Conservation (phyloP, 169 alveolate species). For the Eimeria maxima region DNA sequence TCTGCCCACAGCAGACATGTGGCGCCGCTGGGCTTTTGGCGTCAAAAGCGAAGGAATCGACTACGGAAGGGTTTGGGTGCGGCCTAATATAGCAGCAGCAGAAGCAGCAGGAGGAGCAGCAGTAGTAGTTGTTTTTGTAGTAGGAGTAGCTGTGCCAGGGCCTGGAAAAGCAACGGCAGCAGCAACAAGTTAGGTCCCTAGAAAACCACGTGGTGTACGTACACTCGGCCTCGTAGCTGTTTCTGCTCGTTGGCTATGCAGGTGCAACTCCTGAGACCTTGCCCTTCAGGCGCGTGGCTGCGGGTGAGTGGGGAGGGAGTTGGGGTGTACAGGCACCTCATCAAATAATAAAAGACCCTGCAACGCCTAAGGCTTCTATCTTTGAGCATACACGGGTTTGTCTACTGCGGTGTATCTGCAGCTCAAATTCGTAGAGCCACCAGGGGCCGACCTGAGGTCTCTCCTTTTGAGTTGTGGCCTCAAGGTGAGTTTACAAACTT, state of each 20-base stretch:
- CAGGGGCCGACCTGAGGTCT: not conserved
- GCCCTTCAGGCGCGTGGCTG: slow-evolving; percentile 65
- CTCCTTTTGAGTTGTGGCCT: slow-evolving; percentile 24
- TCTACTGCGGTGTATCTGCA: not conserved
- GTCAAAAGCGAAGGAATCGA: not conserved
- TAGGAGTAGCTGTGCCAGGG: not conserved
- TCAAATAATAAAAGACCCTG: not conserved
- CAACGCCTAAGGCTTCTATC: too few species aligned
- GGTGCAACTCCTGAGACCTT: slow-evolving; percentile 53
- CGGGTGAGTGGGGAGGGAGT: slow-evolving; percentile 6
- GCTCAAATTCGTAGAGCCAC: slow-evolving; percentile 68
- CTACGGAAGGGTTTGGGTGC: slow-evolving; percentile 57
- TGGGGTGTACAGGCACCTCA: not conserved
- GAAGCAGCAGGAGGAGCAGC: not conserved
- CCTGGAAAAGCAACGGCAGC: not conserved
- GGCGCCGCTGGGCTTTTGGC: slow-evolving; percentile 48
- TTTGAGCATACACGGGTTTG: not conserved
- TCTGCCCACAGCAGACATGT: not conserved
- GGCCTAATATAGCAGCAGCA: not conserved
- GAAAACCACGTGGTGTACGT: not conserved
- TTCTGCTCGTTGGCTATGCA: not conserved
- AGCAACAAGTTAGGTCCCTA: not conserved
- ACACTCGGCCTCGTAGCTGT: not conserved
- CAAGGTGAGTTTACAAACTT: not conserved
- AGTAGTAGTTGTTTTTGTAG: not conserved